These are phyloP conservation scores for Vachellia collinsii DNA, from an alignment of 306 rosid genomes.

Conservation along the genomic window DNA sequence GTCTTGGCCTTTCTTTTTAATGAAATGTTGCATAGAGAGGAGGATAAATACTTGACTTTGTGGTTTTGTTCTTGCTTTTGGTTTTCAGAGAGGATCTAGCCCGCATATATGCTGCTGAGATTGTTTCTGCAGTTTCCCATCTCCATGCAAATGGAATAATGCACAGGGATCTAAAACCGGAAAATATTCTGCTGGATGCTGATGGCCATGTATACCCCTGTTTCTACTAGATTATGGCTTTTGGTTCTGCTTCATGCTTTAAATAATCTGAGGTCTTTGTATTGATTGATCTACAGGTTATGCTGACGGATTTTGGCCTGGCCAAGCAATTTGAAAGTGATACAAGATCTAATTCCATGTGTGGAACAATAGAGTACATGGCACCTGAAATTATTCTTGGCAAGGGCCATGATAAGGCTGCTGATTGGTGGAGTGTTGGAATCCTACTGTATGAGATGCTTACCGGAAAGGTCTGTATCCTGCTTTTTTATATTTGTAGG, in stretches of 20 bases:
- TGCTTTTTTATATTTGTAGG: slow-evolving; percentile 25
- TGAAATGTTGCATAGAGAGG: slow-evolving; percentile 12
- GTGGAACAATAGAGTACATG: slow-evolving; percentile 96
- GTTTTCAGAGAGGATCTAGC: slow-evolving; percentile 89
- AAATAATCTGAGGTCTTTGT: slow-evolving; percentile 36
- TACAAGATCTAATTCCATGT: slow-evolving; percentile 86
- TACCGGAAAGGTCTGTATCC: slow-evolving; percentile 79
- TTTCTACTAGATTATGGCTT: slow-evolving; percentile 33
- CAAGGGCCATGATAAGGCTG: slow-evolving; percentile 95
- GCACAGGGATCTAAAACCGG: slow-evolving; percentile 98
- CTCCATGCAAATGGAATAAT: slow-evolving; percentile 92
- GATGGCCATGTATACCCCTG: slow-evolving; percentile 84
- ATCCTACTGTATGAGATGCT: slow-evolving; percentile 93
- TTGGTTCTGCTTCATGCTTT: slow-evolving; percentile 5
- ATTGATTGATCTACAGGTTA: slow-evolving; percentile 53
- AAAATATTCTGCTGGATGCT: slow-evolving; percentile 81
- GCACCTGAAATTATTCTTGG: slow-evolving; percentile 98
- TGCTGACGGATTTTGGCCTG: slow-evolving; percentile 97
- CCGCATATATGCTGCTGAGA: slow-evolving; percentile 90
- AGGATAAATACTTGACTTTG: slow-evolving; percentile 14
- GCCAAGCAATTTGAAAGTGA: slow-evolving; percentile 84
- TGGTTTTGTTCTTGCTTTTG: slow-evolving; percentile 19
- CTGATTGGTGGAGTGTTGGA: slow-evolving; percentile 99
- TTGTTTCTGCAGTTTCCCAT: slow-evolving; percentile 91
- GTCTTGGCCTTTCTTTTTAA: slow-evolving; percentile 17